Conservation (phyloP, 768 basidiomycete genomes). For the Baorangia bicolor region DNA sequence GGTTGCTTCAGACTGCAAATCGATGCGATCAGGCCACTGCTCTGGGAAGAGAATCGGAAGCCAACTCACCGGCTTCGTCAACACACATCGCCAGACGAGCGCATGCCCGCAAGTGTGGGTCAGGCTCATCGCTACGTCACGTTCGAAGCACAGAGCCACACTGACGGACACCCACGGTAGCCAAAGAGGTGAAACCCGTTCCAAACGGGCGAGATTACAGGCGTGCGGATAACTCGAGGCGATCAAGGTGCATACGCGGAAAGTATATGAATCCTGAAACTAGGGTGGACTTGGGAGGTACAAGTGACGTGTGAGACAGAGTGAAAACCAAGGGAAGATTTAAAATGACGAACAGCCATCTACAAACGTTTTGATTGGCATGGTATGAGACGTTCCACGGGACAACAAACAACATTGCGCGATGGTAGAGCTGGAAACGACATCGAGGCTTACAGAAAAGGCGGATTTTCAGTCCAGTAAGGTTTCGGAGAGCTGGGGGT, state of each 20-base stretch:
- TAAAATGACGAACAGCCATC: slow-evolving; percentile 19
- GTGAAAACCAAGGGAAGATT: slow-evolving; percentile 4
- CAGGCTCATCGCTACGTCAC: neutral
- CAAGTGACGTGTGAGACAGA: slow-evolving; percentile 1
- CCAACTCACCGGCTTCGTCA: neutral
- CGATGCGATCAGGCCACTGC: slow-evolving; percentile 2
- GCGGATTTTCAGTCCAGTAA: neutral
- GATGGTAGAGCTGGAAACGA: neutral
- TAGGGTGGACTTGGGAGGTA: slow-evolving; percentile 3
- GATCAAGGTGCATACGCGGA: neutral
- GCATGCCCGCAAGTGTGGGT: neutral
- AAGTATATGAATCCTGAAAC: neutral
- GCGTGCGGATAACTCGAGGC: slow-evolving; percentile 24
- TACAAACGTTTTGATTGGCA: slow-evolving; percentile 26
- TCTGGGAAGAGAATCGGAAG: neutral
- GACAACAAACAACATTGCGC: neutral
- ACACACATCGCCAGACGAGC: neutral
- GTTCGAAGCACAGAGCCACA: neutral
- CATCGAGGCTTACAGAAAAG: neutral
- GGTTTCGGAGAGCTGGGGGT: neutral
- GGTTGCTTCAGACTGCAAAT: neutral
- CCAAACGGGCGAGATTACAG: neutral
- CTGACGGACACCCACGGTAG: slow-evolving; percentile 1
- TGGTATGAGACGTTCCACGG: slow-evolving; percentile 2
- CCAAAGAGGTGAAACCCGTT: slow-evolving; percentile 9